Evolutionary conservation across 75 land plant genomes (phyloP).

Genomic region (Pseudotsuga menziesii): DNA sequence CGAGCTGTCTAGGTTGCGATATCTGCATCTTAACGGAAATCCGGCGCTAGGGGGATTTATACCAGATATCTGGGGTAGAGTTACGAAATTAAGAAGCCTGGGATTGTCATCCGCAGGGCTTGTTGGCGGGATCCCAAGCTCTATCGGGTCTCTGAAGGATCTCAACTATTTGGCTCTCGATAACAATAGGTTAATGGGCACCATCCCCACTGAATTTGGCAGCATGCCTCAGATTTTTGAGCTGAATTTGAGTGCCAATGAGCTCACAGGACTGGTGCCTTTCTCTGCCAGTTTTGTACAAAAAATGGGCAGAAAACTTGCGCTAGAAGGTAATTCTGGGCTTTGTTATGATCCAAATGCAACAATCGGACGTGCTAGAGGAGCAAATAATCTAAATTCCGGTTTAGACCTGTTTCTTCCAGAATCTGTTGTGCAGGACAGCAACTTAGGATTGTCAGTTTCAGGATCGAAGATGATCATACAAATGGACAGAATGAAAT

Average conservation of each 20-base stretch:
- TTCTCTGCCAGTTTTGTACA: conserved; percentile 25
- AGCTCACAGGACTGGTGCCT: conserved; percentile 44
- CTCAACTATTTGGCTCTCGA: conserved; percentile 46
- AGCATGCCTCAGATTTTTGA: conserved; percentile 12
- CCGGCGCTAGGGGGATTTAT: conserved; percentile 31
- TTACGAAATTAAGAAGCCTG: conserved; percentile 27
- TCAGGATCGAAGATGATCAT: too few species aligned
- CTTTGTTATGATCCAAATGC: conserved; percentile 17
- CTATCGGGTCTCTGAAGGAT: conserved; percentile 44
- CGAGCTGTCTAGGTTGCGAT: background rate
- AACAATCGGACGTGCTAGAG: background rate
- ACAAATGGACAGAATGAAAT: too few species aligned
- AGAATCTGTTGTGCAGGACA: too few species aligned
- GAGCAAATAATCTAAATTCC: background rate
- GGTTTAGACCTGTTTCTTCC: too few species aligned
- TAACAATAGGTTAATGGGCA: conserved; percentile 45
- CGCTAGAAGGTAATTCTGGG: conserved; percentile 33
- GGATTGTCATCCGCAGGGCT: conserved; percentile 37
- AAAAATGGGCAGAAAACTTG: conserved; percentile 33
- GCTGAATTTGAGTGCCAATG: conserved; percentile 51
- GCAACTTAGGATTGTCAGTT: too few species aligned
- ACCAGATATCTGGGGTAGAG: conserved; percentile 21
- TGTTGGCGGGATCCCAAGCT: conserved; percentile 47
- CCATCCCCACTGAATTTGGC: conserved; percentile 29
- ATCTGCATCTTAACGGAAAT: conserved; percentile 32